Evolutionary conservation across 2,329 filamentous ascomycete species (phyloP).

Genomic region (Fusarium sp.): DNA sequence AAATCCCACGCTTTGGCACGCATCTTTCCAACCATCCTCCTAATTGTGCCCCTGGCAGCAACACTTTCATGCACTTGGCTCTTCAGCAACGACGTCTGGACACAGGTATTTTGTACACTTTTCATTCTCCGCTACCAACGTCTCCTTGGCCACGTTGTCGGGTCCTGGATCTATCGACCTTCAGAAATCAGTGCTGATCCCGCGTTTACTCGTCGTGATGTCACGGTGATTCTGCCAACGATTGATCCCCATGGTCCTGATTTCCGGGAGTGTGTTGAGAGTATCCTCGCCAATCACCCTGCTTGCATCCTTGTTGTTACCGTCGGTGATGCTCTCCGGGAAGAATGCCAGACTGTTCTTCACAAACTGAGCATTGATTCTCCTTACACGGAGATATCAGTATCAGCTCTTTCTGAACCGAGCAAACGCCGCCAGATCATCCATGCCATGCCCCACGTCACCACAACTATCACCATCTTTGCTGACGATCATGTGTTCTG

Average conservation of each 20-base stretch:
- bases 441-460: constrained; percentile 54
- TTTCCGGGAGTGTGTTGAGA: constrained; percentile 59
- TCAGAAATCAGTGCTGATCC: constrained; percentile 48
- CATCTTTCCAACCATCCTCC: constrained; percentile 17
- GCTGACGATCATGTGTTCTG: constrained; percentile 69
- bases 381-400: constrained; percentile 43
- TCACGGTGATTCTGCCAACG: constrained; percentile 67
- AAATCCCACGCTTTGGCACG: background rate
- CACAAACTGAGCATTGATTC: constrained; percentile 11
- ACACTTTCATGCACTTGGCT: constrained; percentile 32
- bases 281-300: constrained; percentile 57
- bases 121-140: constrained; percentile 61
- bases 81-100: constrained; percentile 31
- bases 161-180: constrained; percentile 58
- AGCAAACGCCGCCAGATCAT: constrained; percentile 66
- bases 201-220: constrained; percentile 54
- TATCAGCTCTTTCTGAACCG: constrained; percentile 52
- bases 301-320: constrained; percentile 60
- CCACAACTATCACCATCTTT: constrained; percentile 60
- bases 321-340: constrained; percentile 53
- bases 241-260: constrained; percentile 58
- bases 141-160: constrained; percentile 59
- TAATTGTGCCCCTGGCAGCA: background rate
- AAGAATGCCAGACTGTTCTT: constrained; percentile 34
- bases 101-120: constrained; percentile 39